Conservation (phyloP, 495 filamentous ascomycete species). For the Lasiosphaeriaceae sp. region DNA sequence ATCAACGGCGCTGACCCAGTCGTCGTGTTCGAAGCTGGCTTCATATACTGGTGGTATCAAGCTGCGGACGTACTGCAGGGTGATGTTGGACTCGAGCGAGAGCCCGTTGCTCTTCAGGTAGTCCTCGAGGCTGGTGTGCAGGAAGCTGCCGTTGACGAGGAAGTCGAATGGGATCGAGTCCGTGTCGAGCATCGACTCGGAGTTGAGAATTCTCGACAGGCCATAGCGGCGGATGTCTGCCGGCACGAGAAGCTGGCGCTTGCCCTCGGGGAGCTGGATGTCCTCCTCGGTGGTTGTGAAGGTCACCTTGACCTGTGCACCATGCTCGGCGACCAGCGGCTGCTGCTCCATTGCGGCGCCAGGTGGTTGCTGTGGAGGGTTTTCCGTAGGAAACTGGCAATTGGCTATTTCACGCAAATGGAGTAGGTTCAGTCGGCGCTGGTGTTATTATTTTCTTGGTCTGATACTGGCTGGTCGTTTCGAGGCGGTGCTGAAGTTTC, state of each 20-base stretch:
- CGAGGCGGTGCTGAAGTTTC: background rate
- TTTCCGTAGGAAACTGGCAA: background rate
- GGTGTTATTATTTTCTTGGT: background rate
- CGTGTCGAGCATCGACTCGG: conserved; percentile 68
- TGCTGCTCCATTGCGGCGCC: conserved; percentile 23
- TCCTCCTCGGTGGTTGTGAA: conserved; percentile 56
- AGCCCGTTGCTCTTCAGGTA: conserved; percentile 83
- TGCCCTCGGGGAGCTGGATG: conserved; percentile 52
- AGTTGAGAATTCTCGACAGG: conserved; percentile 90
- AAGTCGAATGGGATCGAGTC: conserved; percentile 92
- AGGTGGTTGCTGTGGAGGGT: too few relatives aligned
- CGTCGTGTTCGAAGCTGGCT: conserved; percentile 88
- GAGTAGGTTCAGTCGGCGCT: background rate
- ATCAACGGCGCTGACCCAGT: conserved; percentile 94
- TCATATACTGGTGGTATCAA: conserved; percentile 82
- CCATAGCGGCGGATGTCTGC: conserved; percentile 83
- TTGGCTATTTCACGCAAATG: background rate
- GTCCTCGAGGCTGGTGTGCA: conserved; percentile 82
- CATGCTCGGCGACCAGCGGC: conserved; percentile 19
- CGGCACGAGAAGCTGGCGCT: conserved; percentile 51
- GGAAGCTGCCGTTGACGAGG: conserved; percentile 84
- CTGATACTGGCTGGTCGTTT: background rate
- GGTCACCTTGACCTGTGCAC: conserved; percentile 47
- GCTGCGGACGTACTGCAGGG: conserved; percentile 88
- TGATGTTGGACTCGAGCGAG: conserved; percentile 78